A percentile compares a stretch with the other conserved stretches of the same genome.
Conservation (phyloP, 345 rosid genomes). For the Arabidopsis arenosa region DNA sequence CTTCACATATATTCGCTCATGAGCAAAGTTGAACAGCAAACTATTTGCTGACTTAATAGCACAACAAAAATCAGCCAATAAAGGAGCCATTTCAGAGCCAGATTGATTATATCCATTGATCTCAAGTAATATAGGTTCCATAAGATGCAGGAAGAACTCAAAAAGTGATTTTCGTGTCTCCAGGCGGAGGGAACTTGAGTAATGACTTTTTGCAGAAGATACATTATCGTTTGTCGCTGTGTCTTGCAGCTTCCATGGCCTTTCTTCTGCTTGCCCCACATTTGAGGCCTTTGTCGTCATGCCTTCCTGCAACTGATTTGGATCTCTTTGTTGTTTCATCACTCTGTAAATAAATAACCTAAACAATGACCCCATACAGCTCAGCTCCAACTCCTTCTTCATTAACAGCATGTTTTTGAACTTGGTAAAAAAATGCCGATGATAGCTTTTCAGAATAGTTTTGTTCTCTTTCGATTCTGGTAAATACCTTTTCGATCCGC, state of each 20-base stretch:
- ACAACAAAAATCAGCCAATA: slow-evolving; percentile 54
- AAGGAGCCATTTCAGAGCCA: slow-evolving; percentile 46
- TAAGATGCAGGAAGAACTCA: slow-evolving; percentile 78
- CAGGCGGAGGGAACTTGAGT: slow-evolving; percentile 54
- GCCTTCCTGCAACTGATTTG: slow-evolving; percentile 49
- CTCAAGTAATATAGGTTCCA: slow-evolving; percentile 76
- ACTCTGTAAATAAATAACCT: slow-evolving; percentile 65
- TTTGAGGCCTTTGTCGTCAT: slow-evolving; percentile 47
- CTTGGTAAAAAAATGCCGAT: slow-evolving; percentile 77
- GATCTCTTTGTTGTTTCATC: slow-evolving; percentile 59
- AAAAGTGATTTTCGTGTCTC: slow-evolving; percentile 74
- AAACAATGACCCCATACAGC: slow-evolving; percentile 69
- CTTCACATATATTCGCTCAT: slow-evolving; percentile 62
- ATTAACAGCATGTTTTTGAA: slow-evolving; percentile 52
- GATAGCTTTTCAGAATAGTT: slow-evolving; percentile 66
- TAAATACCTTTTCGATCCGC: slow-evolving; percentile 58
- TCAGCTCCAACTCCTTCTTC: slow-evolving; percentile 55
- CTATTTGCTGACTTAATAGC: slow-evolving; percentile 61
- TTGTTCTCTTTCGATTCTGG: slow-evolving; percentile 49
- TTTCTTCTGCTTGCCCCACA: slow-evolving; percentile 44
- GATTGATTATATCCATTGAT: slow-evolving; percentile 55
- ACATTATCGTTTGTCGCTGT: slow-evolving; percentile 39
- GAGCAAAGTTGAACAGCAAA: slow-evolving; percentile 58
- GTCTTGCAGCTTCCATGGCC: slow-evolving; percentile 37
- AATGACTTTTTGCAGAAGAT: slow-evolving; percentile 47